Percentiles rank a stretch among this genome's conserved stretches.
Conservation (phyloP, 176 grass and related monocot species). For the Paspalum vaginatum region DNA sequence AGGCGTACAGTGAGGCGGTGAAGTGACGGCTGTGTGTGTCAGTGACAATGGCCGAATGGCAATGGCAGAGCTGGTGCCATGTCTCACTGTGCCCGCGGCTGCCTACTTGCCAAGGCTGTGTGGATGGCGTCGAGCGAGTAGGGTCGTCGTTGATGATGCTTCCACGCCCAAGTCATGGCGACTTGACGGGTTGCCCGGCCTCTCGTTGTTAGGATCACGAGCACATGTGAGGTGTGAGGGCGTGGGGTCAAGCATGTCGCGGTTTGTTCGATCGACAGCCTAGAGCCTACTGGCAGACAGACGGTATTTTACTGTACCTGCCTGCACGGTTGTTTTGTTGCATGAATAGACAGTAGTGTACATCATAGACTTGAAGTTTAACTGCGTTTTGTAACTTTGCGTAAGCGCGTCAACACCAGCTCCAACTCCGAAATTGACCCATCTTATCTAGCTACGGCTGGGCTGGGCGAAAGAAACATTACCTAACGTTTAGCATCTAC, state of each 20-base stretch:
- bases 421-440: background rate
- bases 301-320: conserved; percentile 7
- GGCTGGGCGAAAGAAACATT: background rate
- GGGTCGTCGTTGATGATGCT: background rate
- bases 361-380: background rate
- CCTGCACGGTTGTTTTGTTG: background rate
- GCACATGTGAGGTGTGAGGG: background rate
- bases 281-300: background rate
- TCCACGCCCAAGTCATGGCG: background rate
- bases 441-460: background rate
- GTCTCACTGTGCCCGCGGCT: background rate
- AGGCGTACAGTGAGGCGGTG: conserved; percentile 30
- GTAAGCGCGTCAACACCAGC: background rate
- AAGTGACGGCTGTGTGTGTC: no score
- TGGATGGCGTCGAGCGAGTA: conserved; percentile 26
- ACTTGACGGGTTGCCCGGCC: background rate
- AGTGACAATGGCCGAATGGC: background rate
- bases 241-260: conserved; percentile 26
- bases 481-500: background rate
- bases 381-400: background rate
- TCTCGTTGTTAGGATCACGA: conserved; percentile 11
- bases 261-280: conserved; percentile 21
- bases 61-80: conserved; percentile 22
- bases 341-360: background rate
- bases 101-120: conserved; percentile 40